Conservation (phyloP, 2,329 filamentous ascomycete genomes). For the Xylaria polymorpha region DNA sequence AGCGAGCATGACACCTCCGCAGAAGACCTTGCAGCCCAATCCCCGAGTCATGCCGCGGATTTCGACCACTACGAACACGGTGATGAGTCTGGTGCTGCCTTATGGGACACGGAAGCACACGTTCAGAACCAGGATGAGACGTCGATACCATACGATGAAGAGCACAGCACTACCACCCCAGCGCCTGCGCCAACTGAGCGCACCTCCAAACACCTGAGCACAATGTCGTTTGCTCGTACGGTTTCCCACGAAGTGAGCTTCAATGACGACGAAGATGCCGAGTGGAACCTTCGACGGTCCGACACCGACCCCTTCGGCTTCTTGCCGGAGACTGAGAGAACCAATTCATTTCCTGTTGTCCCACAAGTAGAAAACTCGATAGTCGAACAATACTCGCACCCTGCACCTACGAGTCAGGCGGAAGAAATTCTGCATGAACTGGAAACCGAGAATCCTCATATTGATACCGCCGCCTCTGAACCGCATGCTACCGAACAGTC, state of each 20-base stretch:
- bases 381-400: constrained; percentile 49
- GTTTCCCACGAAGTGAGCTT: constrained; percentile 72
- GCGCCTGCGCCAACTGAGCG: constrained; percentile 41
- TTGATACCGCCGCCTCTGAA: constrained; percentile 54
- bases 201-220: constrained; percentile 67
- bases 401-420: constrained; percentile 62
- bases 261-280: constrained; percentile 67
- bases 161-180: constrained; percentile 1
- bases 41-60: constrained; percentile 39
- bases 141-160: constrained; percentile 17
- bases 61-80: constrained; percentile 44
- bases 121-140: constrained; percentile 3
- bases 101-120: constrained; percentile 42
- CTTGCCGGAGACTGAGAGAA: constrained; percentile 67
- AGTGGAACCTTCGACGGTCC: constrained; percentile 65
- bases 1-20: constrained; percentile 33
- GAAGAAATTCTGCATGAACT: constrained; percentile 65
- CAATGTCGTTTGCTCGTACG: constrained; percentile 72
- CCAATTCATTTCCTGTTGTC: constrained; percentile 72
- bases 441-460: constrained; percentile 60
- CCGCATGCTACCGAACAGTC: constrained; percentile 51
- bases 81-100: constrained; percentile 44
- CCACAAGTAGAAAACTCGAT: constrained; percentile 55
- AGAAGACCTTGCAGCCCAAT: constrained; percentile 36
- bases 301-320: constrained; percentile 70